A percentile compares a stretch with the other conserved stretches of the same genome.
These are phyloP conservation scores for Mitragyna speciosa DNA, from an alignment of 257 asterid genomes.

Conservation along the genomic window DNA sequence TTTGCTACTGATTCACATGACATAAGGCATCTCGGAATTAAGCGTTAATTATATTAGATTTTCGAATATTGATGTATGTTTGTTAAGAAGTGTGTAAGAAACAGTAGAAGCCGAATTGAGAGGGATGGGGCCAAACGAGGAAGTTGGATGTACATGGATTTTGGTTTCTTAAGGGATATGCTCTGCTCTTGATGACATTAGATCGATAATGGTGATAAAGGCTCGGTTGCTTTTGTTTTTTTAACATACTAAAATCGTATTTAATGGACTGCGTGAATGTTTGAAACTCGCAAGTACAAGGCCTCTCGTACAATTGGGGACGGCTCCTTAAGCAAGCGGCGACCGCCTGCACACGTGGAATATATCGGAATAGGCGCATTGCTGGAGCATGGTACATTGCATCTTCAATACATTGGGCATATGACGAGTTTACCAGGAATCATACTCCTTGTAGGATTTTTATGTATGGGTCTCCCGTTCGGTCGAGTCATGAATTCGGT, in stretches of 20 bases:
- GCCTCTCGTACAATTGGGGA: no score
- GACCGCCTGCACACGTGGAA: conserved; percentile 24
- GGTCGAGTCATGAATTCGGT: no score
- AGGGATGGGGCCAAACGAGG: background rate
- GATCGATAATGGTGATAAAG: background rate
- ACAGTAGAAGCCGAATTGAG: background rate
- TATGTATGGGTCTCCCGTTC: no score
- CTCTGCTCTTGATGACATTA: background rate
- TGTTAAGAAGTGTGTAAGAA: background rate
- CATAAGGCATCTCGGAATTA: no score
- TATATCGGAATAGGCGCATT: background rate
- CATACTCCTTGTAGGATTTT: no score
- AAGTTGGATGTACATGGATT: background rate
- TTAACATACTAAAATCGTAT: background rate
- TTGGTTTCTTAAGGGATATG: conserved; percentile 2
- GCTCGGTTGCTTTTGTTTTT: background rate
- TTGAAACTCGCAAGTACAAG: background rate
- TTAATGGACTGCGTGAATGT: background rate
- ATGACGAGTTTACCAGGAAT: no score
- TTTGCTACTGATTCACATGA: no score
- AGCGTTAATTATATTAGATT: no score
- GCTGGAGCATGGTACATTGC: no score
- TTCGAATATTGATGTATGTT: no score
- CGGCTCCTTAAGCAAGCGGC: conserved; percentile 22
- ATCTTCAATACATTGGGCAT: no score